phyloP scores from a whole-genome alignment of 208 protist species.

The Phytomonas sp. region DNA sequence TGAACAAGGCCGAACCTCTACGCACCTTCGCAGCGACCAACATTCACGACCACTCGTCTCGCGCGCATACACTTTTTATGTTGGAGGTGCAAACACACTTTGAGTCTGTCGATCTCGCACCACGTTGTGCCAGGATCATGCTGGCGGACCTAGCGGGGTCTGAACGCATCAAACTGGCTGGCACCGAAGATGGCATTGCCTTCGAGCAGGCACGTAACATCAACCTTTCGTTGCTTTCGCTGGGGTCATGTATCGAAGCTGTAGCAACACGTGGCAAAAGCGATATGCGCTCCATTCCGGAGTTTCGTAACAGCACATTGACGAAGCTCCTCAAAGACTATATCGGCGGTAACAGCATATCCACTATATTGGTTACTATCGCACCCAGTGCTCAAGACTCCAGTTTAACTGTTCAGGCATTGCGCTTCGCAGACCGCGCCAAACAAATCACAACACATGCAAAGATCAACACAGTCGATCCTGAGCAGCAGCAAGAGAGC shows the following conservation, averaged over 20 bases:
- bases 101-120: conserved; percentile 37
- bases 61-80: conserved; percentile 79
- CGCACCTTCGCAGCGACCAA: conserved; percentile 86
- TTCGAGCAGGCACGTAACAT: conserved; percentile 85
- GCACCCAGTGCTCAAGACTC: conserved; percentile 54
- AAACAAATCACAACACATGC: conserved; percentile 77
- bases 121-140: conserved; percentile 58
- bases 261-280: conserved; percentile 40
- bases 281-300: conserved; percentile 33
- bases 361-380: conserved; percentile 76
- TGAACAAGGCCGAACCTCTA: conserved; percentile 75
- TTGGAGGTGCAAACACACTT: conserved; percentile 66
- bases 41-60: conserved; percentile 76
- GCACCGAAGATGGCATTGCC: conserved; percentile 52
- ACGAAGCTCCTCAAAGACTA: conserved; percentile 86
- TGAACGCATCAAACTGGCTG: conserved; percentile 71
- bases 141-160: conserved; percentile 77
- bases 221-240: conserved; percentile 70
- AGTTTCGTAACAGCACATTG: conserved; percentile 81
- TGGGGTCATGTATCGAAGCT: conserved; percentile 77
- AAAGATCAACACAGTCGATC: conserved; percentile 66
- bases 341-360: conserved; percentile 80
- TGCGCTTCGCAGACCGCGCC: conserved; percentile 81
- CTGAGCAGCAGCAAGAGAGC: conserved; percentile 26
- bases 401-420: conserved; percentile 73